Conservation (phyloP, 73 alveolate species). For the Blepharisma stoltei region DNA sequence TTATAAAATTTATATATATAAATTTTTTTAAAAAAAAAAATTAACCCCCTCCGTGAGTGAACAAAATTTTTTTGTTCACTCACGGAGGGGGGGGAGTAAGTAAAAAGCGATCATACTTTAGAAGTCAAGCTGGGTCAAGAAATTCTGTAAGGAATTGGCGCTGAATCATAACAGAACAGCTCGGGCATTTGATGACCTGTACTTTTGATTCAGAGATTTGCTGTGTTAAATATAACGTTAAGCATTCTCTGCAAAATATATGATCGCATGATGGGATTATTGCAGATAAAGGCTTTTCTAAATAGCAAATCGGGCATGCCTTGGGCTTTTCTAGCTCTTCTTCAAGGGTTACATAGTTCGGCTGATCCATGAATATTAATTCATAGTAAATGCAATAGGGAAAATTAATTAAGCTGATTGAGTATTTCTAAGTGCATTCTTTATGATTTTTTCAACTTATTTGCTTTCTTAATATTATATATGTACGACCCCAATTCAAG, state of each 20-base stretch:
- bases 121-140: background rate
- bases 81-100: no score
- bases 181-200: background rate
- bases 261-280: background rate
- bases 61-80: no score
- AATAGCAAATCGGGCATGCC: background rate
- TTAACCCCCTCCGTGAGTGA: no score
- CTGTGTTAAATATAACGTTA: background rate
- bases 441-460: no score
- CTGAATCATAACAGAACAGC: background rate
- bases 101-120: background rate
- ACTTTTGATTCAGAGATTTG: background rate
- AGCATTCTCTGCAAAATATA: background rate
- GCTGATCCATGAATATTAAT: no score
- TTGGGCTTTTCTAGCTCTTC: no score
- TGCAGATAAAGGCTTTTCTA: constrained; percentile 1
- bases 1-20: no score
- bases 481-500: constrained; percentile 4
- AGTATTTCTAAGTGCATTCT: no score
- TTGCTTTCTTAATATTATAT: background rate
- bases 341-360: no score
- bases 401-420: no score
- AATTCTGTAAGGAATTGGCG: background rate
- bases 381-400: no score
- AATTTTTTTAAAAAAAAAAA: no score